Percentiles rank a stretch among this genome's conserved stretches.
Conservation (phyloP, 805 yeast species). For the Teunomyces atbi region DNA sequence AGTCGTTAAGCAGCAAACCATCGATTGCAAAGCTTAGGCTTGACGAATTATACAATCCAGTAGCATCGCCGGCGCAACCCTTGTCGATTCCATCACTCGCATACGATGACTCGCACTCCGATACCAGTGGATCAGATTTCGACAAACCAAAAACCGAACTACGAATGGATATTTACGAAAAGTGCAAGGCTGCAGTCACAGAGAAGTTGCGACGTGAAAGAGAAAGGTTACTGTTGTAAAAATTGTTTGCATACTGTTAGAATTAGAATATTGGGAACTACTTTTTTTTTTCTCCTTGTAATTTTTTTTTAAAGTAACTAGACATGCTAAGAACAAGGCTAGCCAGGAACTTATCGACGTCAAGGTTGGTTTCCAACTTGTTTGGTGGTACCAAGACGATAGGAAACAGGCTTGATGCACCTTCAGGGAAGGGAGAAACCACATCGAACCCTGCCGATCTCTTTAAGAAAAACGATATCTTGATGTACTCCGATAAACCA, state of each 20-base stretch:
- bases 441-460: conserved; percentile 43
- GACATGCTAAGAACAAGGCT: neutral
- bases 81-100: conserved; percentile 5
- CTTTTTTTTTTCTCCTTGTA: neutral
- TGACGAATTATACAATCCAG: conserved; percentile 25
- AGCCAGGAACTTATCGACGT: neutral
- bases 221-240: neutral
- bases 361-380: conserved; percentile 11
- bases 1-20: conserved; percentile 16
- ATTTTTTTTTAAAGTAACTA: neutral
- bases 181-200: conserved; percentile 27
- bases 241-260: neutral
- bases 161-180: conserved; percentile 22
- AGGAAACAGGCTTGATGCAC: conserved; percentile 20
- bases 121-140: conserved; percentile 5
- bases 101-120: conserved; percentile 2
- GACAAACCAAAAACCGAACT: conserved; percentile 5
- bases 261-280: neutral
- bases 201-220: conserved; percentile 21
- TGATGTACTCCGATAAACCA: conserved; percentile 42
- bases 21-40: conserved; percentile 21
- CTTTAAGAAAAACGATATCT: conserved; percentile 42
- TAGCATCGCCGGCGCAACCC: conserved; percentile 17
- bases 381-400: conserved; percentile 30
- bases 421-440: conserved; percentile 38